Evolutionary conservation across 371 early-diverging fungal species (phyloP).

Genomic region (Amoeboaphelidium occidentale): DNA sequence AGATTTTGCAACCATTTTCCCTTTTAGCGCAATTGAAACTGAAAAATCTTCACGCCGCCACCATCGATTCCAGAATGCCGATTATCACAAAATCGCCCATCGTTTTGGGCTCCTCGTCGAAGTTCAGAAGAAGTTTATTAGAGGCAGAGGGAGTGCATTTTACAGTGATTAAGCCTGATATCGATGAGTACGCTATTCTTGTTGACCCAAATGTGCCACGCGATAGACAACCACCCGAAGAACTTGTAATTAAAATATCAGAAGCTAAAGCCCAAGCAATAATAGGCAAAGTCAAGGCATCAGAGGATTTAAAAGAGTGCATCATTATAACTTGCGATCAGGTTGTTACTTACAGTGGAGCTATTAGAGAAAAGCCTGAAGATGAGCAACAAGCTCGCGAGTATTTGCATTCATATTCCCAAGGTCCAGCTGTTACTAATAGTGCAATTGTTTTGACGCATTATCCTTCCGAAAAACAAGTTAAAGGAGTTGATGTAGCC

Average conservation of each 20-base stretch:
- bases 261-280: neutral
- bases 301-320: neutral
- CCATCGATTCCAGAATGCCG: too few species aligned
- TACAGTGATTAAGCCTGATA: neutral
- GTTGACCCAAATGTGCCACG: too few species aligned
- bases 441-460: conserved; percentile 16
- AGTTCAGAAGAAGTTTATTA: too few species aligned
- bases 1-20: too few species aligned
- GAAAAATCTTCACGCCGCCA: too few species aligned
- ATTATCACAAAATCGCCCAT: too few species aligned
- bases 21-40: too few species aligned
- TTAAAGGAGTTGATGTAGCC: conserved; percentile 14
- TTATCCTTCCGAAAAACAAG: conserved; percentile 9
- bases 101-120: too few species aligned
- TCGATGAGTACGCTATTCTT: neutral
- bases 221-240: neutral
- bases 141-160: too few species aligned
- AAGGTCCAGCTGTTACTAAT: conserved; percentile 12
- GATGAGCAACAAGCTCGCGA: conserved; percentile 2
- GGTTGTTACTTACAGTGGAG: conserved; percentile 14
- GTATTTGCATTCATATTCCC: neutral
- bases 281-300: neutral
- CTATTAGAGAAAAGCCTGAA: conserved; percentile 19
- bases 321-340: conserved; percentile 11
- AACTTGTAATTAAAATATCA: neutral